These are phyloP conservation scores for Phialemonium atrogriseum DNA, from an alignment of 2,329 filamentous ascomycete species.

Conservation along the genomic window DNA sequence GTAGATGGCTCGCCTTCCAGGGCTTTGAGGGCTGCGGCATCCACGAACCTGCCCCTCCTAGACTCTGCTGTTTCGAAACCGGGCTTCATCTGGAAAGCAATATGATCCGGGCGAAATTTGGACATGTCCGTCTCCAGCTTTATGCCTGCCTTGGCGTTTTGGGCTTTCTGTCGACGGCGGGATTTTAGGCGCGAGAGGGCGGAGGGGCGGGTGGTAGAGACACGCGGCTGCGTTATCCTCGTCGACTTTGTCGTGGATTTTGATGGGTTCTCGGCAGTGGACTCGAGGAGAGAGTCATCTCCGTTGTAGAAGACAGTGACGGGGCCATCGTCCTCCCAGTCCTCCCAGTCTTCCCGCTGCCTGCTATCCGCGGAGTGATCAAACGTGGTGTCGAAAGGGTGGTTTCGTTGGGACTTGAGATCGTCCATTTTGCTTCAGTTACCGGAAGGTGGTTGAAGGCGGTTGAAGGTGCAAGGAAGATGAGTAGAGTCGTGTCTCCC, in stretches of 20 bases:
- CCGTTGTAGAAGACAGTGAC: conserved; percentile 29
- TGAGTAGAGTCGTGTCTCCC: too few relatives aligned
- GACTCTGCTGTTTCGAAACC: conserved; percentile 14
- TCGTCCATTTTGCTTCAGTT: conserved; percentile 17
- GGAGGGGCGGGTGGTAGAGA: conserved; percentile 25
- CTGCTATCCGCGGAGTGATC: conserved; percentile 7
- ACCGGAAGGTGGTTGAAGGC: background rate
- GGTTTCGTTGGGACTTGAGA: conserved; percentile 10
- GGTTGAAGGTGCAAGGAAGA: too few relatives aligned
- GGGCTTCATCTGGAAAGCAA: conserved; percentile 18
- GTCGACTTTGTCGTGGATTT: conserved; percentile 3
- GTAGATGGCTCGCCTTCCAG: conserved; percentile 48
- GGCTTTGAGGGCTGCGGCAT: conserved; percentile 50
- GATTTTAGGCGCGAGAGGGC: conserved; percentile 44
- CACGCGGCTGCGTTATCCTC: conserved; percentile 10
- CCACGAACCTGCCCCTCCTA: conserved; percentile 42
- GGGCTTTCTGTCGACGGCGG: conserved; percentile 49
- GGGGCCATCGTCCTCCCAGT: conserved; percentile 42
- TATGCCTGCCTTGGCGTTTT: conserved; percentile 56
- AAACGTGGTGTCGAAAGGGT: conserved; percentile 11
- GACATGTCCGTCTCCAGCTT: conserved; percentile 63
- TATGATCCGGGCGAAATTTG: conserved; percentile 33
- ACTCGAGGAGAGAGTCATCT: conserved; percentile 16
- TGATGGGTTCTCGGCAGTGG: conserved; percentile 4
- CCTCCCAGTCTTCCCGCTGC: conserved; percentile 39